Evolutionary conservation across 2,329 filamentous ascomycete genomes (phyloP), one percentile per base, ranked within the genome.

Genomic region (Davidsoniella neocaledoniae): DNA sequence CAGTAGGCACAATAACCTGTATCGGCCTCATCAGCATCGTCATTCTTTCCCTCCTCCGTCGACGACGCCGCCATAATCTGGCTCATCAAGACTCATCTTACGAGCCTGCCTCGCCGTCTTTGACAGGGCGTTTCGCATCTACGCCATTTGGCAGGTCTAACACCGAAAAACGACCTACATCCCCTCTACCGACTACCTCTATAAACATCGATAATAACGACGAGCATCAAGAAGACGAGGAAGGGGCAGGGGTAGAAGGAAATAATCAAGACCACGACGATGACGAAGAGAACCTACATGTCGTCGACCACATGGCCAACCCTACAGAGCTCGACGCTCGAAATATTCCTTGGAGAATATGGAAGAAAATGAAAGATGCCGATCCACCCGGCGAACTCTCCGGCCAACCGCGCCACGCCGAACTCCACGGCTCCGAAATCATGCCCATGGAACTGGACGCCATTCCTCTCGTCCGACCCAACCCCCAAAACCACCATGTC

Each of bases 401-500:
- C 19, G 26, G 10, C 2, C 14, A 26, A 9, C n/a, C 39, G 16
- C n/a, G 38, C 5, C 17, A 42, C 12, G 43, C 49, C 14, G 49
- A 51, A 29, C 40, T 51, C 4, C 49, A 25, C 9, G 49, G 37
- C 9, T 47, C 38, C 33, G 16, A 23, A 5, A 37, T 19, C 12
- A 23, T 43, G 36, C 49, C 49, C 17, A 36, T 39, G 17, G 49
- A 51, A 25, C 40, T 51, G 8, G 49, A 51, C 16, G 43, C 39
- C 2, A 43, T 39, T 6, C 19, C 44, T 2, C 17, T 23, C 14
- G 23, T 7, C n/a, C 14, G 14, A 14, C 16, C 9, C 4, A 21
- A 4, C 25, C 8, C 5, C 29, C 40, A 25, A 14, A 10, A 44
- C 25, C 23, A 38, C 19, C 33, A 43, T 19, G 10, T 12, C 26